Conservation (phyloP, 192 early-diverging fungal genomes). For the Linnemannia schmuckeri region DNA sequence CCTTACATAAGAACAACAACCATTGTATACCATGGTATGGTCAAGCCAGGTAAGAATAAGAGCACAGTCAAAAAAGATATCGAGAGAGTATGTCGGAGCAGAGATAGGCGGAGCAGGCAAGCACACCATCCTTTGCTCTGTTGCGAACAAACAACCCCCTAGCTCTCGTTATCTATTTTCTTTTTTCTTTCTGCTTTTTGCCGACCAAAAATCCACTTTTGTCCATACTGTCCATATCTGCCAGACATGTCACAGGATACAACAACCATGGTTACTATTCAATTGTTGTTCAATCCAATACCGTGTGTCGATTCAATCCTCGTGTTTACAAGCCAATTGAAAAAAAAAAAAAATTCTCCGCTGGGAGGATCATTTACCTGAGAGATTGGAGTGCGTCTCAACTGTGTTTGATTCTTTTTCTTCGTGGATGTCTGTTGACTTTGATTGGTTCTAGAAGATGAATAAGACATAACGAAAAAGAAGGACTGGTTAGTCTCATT, state of each 20-base stretch:
- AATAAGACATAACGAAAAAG: not conserved
- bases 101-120: conserved; percentile 1
- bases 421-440: not conserved
- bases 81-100: not conserved
- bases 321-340: not conserved
- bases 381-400: too few relatives aligned
- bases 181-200: not conserved
- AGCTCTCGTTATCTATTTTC: not conserved
- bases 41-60: not conserved
- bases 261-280: not conserved
- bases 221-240: not conserved
- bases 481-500: not conserved
- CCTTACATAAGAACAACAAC: not conserved
- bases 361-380: not conserved
- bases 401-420: not conserved
- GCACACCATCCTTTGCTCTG: not conserved
- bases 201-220: not conserved
- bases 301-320: conserved; percentile 4
- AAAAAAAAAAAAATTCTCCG: not conserved
- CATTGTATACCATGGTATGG: too few relatives aligned
- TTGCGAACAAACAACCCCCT: not conserved
- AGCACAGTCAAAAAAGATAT: not conserved
- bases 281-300: not conserved
- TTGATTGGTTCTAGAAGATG: not conserved
- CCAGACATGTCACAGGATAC: not conserved